phyloP scores from a whole-genome alignment of 2,329 filamentous ascomycete species.

The Chrysoporthe austroafricana region DNA sequence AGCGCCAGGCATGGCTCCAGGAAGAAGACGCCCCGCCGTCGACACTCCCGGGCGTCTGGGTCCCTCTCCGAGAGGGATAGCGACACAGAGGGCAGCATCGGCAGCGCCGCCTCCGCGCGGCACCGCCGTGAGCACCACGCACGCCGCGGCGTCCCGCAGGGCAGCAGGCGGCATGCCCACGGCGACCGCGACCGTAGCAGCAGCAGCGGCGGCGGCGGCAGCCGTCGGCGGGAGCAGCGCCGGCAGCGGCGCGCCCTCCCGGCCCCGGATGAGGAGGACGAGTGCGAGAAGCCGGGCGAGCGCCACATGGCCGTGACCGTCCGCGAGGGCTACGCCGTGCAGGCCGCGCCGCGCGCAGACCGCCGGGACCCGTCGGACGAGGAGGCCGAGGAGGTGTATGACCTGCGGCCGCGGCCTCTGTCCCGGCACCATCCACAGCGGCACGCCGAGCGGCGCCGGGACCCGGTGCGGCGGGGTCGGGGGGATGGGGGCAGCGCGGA shows the following conservation, averaged over 20 bases:
- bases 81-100: slow-evolving; percentile 19
- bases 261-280: slow-evolving; percentile 7
- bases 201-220: neutral
- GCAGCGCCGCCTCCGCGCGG: neutral
- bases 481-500: neutral
- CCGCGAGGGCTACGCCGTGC: slow-evolving; percentile 17
- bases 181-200: slow-evolving; percentile 7
- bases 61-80: slow-evolving; percentile 1
- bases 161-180: neutral
- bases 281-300: slow-evolving; percentile 4
- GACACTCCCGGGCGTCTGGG: neutral
- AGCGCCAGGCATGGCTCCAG: slow-evolving; percentile 6
- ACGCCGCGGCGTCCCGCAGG: neutral
- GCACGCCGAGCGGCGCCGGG: neutral
- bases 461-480: neutral
- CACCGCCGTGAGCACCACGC: neutral
- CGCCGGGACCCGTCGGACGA: slow-evolving; percentile 3
- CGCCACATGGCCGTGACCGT: slow-evolving; percentile 2
- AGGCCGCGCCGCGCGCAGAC: slow-evolving; percentile 15
- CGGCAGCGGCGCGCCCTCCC: slow-evolving; percentile 9
- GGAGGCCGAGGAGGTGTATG: slow-evolving; percentile 25
- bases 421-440: slow-evolving; percentile 8
- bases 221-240: slow-evolving; percentile 5
- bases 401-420: slow-evolving; percentile 17
- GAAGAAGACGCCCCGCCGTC: slow-evolving; percentile 7